phyloP scores from a whole-genome alignment of 345 rosid genomes.

The Sisymbrium altissimum region DNA sequence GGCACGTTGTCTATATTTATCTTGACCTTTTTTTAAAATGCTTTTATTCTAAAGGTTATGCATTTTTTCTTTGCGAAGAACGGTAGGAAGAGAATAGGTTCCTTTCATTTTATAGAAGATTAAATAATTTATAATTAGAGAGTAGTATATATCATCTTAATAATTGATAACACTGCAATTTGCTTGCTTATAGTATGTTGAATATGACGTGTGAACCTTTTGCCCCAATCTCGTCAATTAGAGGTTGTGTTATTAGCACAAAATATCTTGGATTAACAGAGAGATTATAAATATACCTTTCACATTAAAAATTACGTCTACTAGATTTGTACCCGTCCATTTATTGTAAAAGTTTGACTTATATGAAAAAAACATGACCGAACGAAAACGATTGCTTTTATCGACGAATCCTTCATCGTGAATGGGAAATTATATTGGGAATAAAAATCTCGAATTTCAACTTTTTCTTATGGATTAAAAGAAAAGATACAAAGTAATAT shows the following conservation, averaged over 20 bases:
- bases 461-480: not conserved
- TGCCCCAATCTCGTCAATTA: conserved; percentile 14
- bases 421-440: not conserved
- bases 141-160: not conserved
- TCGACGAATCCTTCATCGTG: conserved; percentile 4
- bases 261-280: not conserved
- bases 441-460: conserved; percentile 17
- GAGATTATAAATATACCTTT: not conserved
- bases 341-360: conserved; percentile 4
- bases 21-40: not conserved
- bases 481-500: not conserved
- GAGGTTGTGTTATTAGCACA: not conserved
- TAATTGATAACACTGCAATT: conserved; percentile 8
- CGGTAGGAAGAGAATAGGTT: not conserved
- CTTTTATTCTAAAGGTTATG: conserved; percentile 7
- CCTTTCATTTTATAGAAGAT: not conserved
- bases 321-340: not conserved
- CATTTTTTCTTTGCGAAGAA: not conserved
- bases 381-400: not conserved
- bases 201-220: conserved; percentile 12
- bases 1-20: not conserved
- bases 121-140: not conserved
- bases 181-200: not conserved
- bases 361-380: not conserved
- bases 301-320: not conserved